Evolutionary conservation across 768 basidiomycete genomes (phyloP), one percentile per base, ranked within the genome.

Genomic region (Arthromyces matolae): DNA sequence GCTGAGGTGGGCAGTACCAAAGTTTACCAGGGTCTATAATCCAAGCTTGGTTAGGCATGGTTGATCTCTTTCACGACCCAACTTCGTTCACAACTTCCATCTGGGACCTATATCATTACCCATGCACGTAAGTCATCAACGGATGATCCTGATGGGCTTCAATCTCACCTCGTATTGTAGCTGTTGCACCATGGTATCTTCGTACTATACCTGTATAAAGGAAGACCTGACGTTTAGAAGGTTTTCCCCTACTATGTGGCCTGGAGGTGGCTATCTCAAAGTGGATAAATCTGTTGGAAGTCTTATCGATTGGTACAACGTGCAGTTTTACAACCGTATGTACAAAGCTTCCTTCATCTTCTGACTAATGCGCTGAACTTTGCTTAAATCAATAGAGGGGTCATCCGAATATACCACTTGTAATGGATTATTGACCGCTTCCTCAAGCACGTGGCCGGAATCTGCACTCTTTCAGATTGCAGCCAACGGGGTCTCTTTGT

Each of bases 291-390:
- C 64, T 5, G 79, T 81, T 14, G 83, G 83, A 5, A 66, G 60
- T 52, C 61, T 76, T 18, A 86, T 86, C 56, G 84, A 86, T 61
- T 86, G 81, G 77, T 83, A 78, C 57, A 77, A 79, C 49, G 55
- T 74, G 41, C 72, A 81, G 66, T 75, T 75, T 55, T 75, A 77
- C 48, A 75, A 77, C 49, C 72, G 73, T 74, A 47, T 53, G 72
- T 60, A 8, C n/a, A n/a, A n/a, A n/a, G n/a, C n/a, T 25, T 35
- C 13, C 10, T 32, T 29, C 10, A 16, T 40, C 29, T 7, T 24
- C 24, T 40, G 8, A 5, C 4, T 10, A n/a, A 28, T 9, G 37
- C 3, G 22, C 23, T 50, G 47, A 14, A 16, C 10, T 8, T 23
- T 39, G 45, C 48, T 54, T 19, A 47, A 12, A n/a, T 12, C 48